These are phyloP conservation scores for Nemania sp. DNA, from an alignment of 2,329 filamentous ascomycete species.

Conservation along the genomic window DNA sequence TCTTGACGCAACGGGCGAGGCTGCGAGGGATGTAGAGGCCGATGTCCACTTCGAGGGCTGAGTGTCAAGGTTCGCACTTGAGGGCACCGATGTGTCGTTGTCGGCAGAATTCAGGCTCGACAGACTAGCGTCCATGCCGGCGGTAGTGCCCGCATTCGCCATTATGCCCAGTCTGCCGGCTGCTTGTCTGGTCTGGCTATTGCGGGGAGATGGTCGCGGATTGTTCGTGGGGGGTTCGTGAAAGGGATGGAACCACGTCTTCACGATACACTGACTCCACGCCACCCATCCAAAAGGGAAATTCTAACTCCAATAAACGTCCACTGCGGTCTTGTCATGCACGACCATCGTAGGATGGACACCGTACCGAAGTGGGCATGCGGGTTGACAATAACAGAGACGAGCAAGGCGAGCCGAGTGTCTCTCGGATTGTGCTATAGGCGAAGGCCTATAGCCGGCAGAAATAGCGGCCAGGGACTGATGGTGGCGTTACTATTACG, in stretches of 20 bases:
- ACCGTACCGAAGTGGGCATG: conserved; percentile 30
- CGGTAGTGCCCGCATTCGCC: conserved; percentile 31
- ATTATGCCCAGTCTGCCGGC: too few species aligned
- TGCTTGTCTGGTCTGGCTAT: conserved; percentile 17
- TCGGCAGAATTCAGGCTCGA: conserved; percentile 40
- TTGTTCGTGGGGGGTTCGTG: conserved; percentile 26
- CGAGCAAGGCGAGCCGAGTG: conserved; percentile 9
- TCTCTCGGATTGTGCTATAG: conserved; percentile 7
- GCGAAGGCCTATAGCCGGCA: background rate
- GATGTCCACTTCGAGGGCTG: conserved; percentile 41
- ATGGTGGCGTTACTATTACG: background rate
- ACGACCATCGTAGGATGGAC: conserved; percentile 38
- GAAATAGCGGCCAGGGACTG: conserved; percentile 11
- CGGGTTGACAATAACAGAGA: conserved; percentile 27
- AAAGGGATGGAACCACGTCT: conserved; percentile 37
- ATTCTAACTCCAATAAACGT: conserved; percentile 35
- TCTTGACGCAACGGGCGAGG: conserved; percentile 38
- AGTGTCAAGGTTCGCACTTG: conserved; percentile 39
- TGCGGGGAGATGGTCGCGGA: conserved; percentile 10
- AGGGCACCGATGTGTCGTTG: conserved; percentile 39
- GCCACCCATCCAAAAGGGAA: conserved; percentile 31
- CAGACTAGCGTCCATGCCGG: conserved; percentile 39
- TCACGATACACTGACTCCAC: conserved; percentile 25
- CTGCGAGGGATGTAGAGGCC: conserved; percentile 38
- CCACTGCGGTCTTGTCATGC: conserved; percentile 29